Evolutionary conservation across 176 grass and related monocot genomes (phyloP).

Genomic region (Oryza meyeriana): DNA sequence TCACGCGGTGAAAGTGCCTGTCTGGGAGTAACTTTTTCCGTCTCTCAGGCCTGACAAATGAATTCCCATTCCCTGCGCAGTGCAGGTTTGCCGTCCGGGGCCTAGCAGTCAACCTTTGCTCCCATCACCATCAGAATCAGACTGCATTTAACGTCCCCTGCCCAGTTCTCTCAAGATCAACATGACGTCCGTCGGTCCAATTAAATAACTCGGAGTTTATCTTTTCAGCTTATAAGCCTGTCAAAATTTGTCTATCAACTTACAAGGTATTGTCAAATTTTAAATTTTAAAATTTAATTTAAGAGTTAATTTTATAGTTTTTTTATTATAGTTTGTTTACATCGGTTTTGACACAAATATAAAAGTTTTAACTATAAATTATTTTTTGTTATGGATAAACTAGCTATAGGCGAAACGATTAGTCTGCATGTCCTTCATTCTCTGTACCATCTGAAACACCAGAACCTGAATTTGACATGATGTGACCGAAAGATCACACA

Average conservation of each 20-base stretch:
- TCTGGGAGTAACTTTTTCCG: conserved; percentile 34
- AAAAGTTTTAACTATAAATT: too few species aligned
- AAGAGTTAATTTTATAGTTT: too few species aligned
- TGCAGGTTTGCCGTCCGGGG: conserved; percentile 42
- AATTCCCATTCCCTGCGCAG: conserved; percentile 45
- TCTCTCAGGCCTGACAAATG: conserved; percentile 41
- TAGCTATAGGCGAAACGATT: too few species aligned
- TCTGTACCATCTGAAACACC: not conserved
- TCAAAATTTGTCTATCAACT: too few species aligned
- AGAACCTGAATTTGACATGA: not conserved
- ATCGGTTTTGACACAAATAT: too few species aligned
- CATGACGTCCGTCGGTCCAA: not conserved
- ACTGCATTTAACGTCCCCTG: not conserved
- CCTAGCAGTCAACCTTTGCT: conserved; percentile 37
- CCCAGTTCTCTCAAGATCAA: not conserved
- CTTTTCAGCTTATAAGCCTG: too few species aligned
- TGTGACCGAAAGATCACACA: not conserved
- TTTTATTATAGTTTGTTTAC: too few species aligned
- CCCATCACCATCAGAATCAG: conserved; percentile 21
- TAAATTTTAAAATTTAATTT: too few species aligned
- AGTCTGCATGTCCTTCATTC: too few species aligned
- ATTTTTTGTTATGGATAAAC: too few species aligned
- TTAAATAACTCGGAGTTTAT: too few species aligned
- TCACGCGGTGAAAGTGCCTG: conserved; percentile 64
- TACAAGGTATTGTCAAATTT: too few species aligned